phyloP scores from a whole-genome alignment of 805 yeast species.

The Teunomyces tritomae region DNA sequence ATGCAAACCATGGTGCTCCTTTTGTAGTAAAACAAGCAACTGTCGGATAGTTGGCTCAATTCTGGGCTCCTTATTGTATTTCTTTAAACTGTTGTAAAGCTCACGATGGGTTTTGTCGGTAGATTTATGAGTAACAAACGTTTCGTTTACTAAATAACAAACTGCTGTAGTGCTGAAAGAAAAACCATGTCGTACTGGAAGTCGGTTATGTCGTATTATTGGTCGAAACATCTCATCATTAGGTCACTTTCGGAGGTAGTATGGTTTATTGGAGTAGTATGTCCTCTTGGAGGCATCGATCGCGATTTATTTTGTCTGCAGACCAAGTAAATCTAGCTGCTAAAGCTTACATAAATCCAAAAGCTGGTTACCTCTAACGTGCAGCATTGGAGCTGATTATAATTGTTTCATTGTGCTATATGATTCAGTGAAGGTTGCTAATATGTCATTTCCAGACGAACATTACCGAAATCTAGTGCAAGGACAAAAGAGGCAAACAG shows the following conservation, averaged over 20 bases:
- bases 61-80: conserved; percentile 9
- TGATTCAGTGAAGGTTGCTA: neutral
- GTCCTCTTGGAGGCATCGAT: neutral
- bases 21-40: conserved; percentile 8
- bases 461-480: neutral
- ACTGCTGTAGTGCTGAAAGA: neutral
- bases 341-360: neutral
- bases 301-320: neutral
- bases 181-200: neutral
- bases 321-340: neutral
- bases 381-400: no score
- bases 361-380: no score
- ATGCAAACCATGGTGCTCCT: neutral
- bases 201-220: neutral
- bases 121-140: conserved; percentile 6
- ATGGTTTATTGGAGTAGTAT: neutral
- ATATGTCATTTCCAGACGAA: conserved; percentile 1
- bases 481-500: conserved; percentile 1
- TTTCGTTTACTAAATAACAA: neutral
- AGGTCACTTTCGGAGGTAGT: neutral
- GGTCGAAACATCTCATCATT: neutral
- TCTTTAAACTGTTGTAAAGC: conserved; percentile 12
- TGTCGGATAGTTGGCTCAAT: conserved; percentile 14
- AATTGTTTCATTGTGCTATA: no score
- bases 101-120: conserved; percentile 11